Conservation (phyloP, 1,284 basidiomycete species). For the Cutaneotrichosporon dermatis region DNA sequence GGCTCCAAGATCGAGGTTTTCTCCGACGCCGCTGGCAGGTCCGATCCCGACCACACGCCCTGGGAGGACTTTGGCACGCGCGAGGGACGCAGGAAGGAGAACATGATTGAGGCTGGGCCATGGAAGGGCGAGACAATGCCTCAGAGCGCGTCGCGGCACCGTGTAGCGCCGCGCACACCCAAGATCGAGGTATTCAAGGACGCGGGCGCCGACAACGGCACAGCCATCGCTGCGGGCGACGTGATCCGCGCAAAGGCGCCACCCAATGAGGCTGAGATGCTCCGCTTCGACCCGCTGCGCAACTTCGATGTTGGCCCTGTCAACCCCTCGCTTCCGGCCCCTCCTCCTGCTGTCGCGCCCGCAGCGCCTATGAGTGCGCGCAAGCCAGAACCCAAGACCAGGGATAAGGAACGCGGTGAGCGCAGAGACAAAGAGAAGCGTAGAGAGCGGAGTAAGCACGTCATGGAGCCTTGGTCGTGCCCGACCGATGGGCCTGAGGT, state of each 20-base stretch:
- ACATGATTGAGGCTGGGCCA: conserved; percentile 49
- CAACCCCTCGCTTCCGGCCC: conserved; percentile 22
- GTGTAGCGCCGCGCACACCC: conserved; percentile 46
- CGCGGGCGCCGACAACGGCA: conserved; percentile 28
- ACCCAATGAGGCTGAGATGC: conserved; percentile 49
- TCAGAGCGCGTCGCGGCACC: conserved; percentile 33
- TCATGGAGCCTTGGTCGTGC: conserved; percentile 36
- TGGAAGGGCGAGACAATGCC: conserved; percentile 54
- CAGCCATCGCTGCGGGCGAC: not conserved
- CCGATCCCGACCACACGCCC: conserved; percentile 29
- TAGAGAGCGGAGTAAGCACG: conserved; percentile 12
- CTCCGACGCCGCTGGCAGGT: conserved; percentile 32
- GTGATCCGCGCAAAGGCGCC: conserved; percentile 32
- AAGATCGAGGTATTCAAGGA: conserved; percentile 55
- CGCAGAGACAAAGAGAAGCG: conserved; percentile 11
- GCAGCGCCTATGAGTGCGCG: conserved; percentile 34
- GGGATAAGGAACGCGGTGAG: not conserved
- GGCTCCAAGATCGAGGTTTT: conserved; percentile 51
- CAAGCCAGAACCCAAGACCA: conserved; percentile 18
- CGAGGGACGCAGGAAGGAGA: conserved; percentile 53
- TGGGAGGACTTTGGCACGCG: conserved; percentile 54
- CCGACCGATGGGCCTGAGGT: conserved; percentile 44
- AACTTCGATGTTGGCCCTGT: conserved; percentile 45
- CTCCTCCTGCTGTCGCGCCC: conserved; percentile 18
- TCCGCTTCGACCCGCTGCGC: conserved; percentile 59